Percentiles rank a stretch among this genome's conserved stretches.
phyloP scores from a whole-genome alignment of 371 early-diverging fungal genomes.

The Mucor plumbeus region DNA sequence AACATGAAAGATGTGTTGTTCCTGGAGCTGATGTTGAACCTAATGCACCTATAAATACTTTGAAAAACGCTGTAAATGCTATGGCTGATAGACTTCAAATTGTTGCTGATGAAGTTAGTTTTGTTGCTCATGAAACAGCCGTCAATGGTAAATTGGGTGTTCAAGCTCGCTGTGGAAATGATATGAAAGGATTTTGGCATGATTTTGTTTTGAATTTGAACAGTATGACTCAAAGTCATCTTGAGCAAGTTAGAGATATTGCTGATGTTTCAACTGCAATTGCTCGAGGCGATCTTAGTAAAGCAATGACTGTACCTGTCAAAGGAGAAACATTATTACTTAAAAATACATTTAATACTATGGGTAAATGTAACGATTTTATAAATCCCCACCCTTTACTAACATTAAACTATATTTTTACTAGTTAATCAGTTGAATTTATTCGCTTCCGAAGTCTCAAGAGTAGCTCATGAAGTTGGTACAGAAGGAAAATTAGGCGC shows the following conservation, averaged over 20 bases:
- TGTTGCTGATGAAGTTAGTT: slow-evolving; percentile 61
- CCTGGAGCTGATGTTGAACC: slow-evolving; percentile 34
- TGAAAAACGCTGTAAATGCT: slow-evolving; percentile 65
- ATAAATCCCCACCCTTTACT: not conserved
- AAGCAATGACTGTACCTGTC: slow-evolving; percentile 61
- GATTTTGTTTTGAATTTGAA: slow-evolving; percentile 74
- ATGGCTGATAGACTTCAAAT: slow-evolving; percentile 67
- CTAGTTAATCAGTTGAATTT: slow-evolving; percentile 54
- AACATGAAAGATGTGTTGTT: slow-evolving; percentile 40
- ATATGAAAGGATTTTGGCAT: slow-evolving; percentile 70
- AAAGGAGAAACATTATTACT: slow-evolving; percentile 67
- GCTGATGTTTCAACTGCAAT: slow-evolving; percentile 71
- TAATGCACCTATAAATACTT: slow-evolving; percentile 35
- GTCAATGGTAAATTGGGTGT: slow-evolving; percentile 71
- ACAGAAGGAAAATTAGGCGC: slow-evolving; percentile 29
- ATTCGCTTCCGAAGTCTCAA: slow-evolving; percentile 60
- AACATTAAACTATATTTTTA: not conserved
- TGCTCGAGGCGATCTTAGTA: slow-evolving; percentile 69
- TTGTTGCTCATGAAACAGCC: slow-evolving; percentile 66
- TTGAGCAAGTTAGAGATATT: slow-evolving; percentile 72
- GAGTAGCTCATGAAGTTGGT: slow-evolving; percentile 55
- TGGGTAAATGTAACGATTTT: slow-evolving; percentile 56
- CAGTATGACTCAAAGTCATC: slow-evolving; percentile 66
- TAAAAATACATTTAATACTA: slow-evolving; percentile 75
- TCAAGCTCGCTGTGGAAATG: slow-evolving; percentile 51